A percentile compares a stretch with the other conserved stretches of the same genome.
Conservation (phyloP, 192 early-diverging fungal genomes). For the Backusella australiensis region DNA sequence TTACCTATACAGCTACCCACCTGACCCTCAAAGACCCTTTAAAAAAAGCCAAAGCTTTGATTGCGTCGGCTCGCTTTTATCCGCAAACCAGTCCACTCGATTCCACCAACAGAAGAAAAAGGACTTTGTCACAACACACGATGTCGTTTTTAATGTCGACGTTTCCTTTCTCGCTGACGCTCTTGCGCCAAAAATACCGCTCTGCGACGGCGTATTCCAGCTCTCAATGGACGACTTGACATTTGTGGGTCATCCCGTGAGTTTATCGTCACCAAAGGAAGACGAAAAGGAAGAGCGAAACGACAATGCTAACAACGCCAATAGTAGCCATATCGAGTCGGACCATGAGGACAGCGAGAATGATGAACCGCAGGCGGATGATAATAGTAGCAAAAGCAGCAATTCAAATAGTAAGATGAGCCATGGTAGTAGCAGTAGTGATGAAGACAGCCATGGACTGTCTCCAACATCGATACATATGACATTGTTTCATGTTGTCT, state of each 20-base stretch:
- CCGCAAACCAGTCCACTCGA: slow-evolving; percentile 1
- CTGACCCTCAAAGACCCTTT: slow-evolving; percentile 31
- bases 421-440: not conserved
- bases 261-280: slow-evolving; percentile 54
- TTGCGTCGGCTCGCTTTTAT: slow-evolving; percentile 5
- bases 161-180: slow-evolving; percentile 75
- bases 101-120: slow-evolving; percentile 16
- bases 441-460: not conserved
- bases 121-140: slow-evolving; percentile 13
- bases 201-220: slow-evolving; percentile 85
- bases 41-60: not conserved
- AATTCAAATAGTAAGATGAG: not conserved
- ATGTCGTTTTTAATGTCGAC: slow-evolving; percentile 67
- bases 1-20: slow-evolving; percentile 75
- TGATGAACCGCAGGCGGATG: slow-evolving; percentile 6
- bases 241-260: slow-evolving; percentile 79
- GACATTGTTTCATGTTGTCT: slow-evolving; percentile 79
- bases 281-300: not conserved
- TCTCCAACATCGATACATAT: slow-evolving; percentile 44
- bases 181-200: slow-evolving; percentile 80
- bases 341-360: slow-evolving; percentile 16
- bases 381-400: slow-evolving; percentile 14
- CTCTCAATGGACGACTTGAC: slow-evolving; percentile 82
- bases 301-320: not conserved
- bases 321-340: not conserved